Percentiles rank a stretch among this genome's conserved stretches.
phyloP scores from a whole-genome alignment of 352 stramenopile species.

The Pythium volutum region DNA sequence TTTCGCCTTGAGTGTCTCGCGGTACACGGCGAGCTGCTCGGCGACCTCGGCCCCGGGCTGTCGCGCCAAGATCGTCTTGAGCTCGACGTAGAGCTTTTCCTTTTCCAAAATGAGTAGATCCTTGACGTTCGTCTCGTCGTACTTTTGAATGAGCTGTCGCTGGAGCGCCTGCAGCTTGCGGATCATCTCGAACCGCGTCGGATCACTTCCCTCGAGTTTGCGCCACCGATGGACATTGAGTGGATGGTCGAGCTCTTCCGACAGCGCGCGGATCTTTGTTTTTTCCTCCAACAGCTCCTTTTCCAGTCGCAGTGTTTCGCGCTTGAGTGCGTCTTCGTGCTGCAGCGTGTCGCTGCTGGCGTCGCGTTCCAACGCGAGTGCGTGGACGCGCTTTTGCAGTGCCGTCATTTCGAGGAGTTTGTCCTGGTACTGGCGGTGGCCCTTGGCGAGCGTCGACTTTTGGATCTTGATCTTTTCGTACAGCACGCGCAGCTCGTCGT shows the following conservation, averaged over 20 bases:
- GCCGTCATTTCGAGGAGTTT: conserved; percentile 38
- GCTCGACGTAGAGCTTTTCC: conserved; percentile 91
- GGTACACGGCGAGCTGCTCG: conserved; percentile 86
- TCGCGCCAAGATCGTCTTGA: conserved; percentile 86
- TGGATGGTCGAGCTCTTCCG: conserved; percentile 87
- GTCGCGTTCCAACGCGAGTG: conserved; percentile 34
- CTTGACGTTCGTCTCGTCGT: conserved; percentile 65
- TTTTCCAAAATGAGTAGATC: conserved; percentile 81
- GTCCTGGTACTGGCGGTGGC: conserved; percentile 72
- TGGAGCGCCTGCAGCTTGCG: conserved; percentile 87
- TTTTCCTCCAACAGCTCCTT: conserved; percentile 63
- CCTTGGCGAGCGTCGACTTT: conserved; percentile 79
- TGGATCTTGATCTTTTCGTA: conserved; percentile 94
- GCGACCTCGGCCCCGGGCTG: conserved; percentile 86
- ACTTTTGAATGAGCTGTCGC: conserved; percentile 80
- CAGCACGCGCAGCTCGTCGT: conserved; percentile 79
- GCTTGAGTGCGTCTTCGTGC: conserved; percentile 38
- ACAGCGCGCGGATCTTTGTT: conserved; percentile 85
- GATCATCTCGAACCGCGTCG: conserved; percentile 87
- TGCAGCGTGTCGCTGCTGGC: conserved; percentile 64
- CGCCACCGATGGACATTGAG: conserved; percentile 92
- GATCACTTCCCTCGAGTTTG: conserved; percentile 87
- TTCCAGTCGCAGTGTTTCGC: conserved; percentile 21
- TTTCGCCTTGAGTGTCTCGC: conserved; percentile 88
- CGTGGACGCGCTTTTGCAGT: conserved; percentile 31